Percentiles rank a stretch among this genome's conserved stretches.
Conservation (phyloP, 2,329 filamentous ascomycete genomes). For the Colletotrichum sp. region DNA sequence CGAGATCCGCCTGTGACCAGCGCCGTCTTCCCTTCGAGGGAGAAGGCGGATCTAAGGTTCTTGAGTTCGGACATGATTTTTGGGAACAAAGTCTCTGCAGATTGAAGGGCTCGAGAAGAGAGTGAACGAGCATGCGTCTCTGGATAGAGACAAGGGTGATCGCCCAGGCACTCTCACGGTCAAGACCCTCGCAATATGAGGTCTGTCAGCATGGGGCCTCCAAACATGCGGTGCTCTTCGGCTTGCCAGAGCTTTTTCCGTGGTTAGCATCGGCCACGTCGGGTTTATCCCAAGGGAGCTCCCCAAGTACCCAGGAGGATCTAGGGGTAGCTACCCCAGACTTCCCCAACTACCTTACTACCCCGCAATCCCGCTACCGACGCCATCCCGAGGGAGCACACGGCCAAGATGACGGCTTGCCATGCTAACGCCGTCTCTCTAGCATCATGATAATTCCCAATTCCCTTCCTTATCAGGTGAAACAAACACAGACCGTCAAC, state of each 20-base stretch:
- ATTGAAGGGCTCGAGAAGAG: not conserved
- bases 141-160: not conserved
- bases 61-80: conserved; percentile 31
- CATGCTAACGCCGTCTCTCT: not conserved
- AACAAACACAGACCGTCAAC: not conserved
- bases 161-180: not conserved
- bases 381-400: conserved; percentile 13
- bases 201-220: not conserved
- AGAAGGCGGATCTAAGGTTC: conserved; percentile 32
- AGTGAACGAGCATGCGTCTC: not conserved
- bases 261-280: not conserved
- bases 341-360: not conserved
- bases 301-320: not conserved
- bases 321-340: not conserved
- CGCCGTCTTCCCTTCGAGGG: conserved; percentile 44
- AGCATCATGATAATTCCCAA: not conserved
- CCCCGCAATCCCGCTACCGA: conserved; percentile 14
- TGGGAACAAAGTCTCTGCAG: not conserved
- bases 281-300: not conserved
- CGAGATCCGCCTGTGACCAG: conserved; percentile 54
- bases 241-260: not conserved
- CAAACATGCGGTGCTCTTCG: not conserved
- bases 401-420: not conserved
- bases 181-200: not conserved
- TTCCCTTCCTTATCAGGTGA: not conserved